Evolutionary conservation across 116 monocot genomes (phyloP).

Genomic region (Trichopus zeylanicus): DNA sequence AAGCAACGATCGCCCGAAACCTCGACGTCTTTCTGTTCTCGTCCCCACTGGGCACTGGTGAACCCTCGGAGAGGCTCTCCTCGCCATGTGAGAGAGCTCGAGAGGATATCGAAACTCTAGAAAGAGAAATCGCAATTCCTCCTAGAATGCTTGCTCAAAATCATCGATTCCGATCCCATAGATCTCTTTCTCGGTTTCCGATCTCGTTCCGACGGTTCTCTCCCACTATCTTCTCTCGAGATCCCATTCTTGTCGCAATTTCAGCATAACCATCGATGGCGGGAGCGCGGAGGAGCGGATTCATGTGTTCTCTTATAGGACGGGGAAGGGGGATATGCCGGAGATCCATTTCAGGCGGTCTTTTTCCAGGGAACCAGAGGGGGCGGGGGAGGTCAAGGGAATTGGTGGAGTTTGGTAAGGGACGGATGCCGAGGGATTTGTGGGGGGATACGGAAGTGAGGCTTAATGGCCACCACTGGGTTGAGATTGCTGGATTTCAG

Average conservation of each 20-base stretch:
- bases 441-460: constrained; percentile 69
- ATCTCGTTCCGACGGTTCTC: constrained; percentile 3
- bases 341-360: constrained; percentile 33
- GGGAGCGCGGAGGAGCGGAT: constrained; percentile 90
- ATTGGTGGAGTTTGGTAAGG: constrained; percentile 62
- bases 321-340: constrained; percentile 17
- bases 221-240: background rate
- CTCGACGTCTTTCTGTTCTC: too few species aligned
- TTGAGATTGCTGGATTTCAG: constrained; percentile 47
- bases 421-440: constrained; percentile 34
- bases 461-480: constrained; percentile 82
- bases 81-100: too few species aligned
- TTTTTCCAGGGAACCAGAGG: constrained; percentile 32
- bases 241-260: constrained; percentile 15
- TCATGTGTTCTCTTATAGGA: constrained; percentile 52
- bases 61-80: too few species aligned
- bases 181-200: constrained; percentile 4
- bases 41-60: too few species aligned
- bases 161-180: constrained; percentile 5
- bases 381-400: constrained; percentile 45
- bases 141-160: background rate
- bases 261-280: constrained; percentile 64
- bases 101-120: too few species aligned
- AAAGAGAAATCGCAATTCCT: too few species aligned
- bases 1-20: too few species aligned